Evolutionary conservation across 2,329 filamentous ascomycete species (phyloP), one percentile per base, ranked within the genome.

Genomic region (Colletotrichum karsti): DNA sequence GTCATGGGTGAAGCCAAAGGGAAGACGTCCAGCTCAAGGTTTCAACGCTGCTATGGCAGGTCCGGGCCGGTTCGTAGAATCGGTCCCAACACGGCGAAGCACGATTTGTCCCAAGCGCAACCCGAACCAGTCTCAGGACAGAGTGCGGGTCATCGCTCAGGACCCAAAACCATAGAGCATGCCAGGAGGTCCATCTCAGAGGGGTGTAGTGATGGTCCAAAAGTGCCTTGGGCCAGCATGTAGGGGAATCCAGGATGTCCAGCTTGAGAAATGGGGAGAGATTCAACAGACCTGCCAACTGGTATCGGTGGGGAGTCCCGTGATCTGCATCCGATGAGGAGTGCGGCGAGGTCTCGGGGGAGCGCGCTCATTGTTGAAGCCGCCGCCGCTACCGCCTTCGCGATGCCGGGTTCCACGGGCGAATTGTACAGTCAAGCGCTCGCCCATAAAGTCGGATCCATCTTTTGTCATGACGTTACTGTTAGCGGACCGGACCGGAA

Each of bases 221-320:
- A 64, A 35, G 65, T 54, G 46, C 48, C 58, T 35, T 30, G 62
- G 66, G 70, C 72, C 35, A 64, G 54, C 72, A 69, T 68, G 66
- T 60, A 67, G 71, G 56, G 54, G 28, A 37, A 73, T 81, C 81
- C 81, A 76, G 77, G 74, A 78, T 77, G 74, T 81, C 81, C 82
- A 81, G 77, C 78, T 78, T 81, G 80, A 85, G 87, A 77, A 87
- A 88, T 83, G 84, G 85, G 88, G 85, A 85, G 86, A 83, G 82
- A 80, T 79, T 80, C 54, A 85, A 93, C 96, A 96, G 92, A 99
- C 96, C 96, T 99, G 96, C 96, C 96, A 99, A 90, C 95, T 98
- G 88, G 96, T 99, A 88, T 98, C 95, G 85, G 90, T 91, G 80
- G 95, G 95, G 83, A 99, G 93, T 86, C 95, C 95, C 86, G 93